Evolutionary conservation across 768 basidiomycete genomes (phyloP).

Genomic region (Udeniomyces megalosporus): DNA sequence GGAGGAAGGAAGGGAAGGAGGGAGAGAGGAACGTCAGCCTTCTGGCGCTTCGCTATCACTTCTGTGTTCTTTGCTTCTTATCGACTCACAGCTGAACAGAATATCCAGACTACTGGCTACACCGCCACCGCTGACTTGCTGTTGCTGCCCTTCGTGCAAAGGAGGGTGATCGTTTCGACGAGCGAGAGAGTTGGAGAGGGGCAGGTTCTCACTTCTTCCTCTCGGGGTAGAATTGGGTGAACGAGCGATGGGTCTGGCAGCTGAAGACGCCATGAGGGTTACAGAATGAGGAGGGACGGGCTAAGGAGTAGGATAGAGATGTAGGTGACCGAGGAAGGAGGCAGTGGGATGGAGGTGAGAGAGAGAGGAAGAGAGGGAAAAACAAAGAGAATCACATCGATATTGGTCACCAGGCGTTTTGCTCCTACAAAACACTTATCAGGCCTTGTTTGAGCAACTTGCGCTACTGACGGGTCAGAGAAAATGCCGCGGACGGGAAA

Average conservation of each 20-base stretch:
- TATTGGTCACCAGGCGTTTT: too few relatives aligned
- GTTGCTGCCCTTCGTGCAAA: not conserved
- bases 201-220: not conserved
- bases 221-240: not conserved
- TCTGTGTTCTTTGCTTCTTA: not conserved
- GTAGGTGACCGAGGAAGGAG: not conserved
- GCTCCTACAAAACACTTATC: too few relatives aligned
- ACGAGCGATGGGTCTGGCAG: not conserved
- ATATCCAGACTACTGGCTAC: not conserved
- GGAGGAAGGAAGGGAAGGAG: not conserved
- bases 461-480: too few relatives aligned
- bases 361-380: too few relatives aligned
- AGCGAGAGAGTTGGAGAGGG: not conserved
- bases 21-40: not conserved
- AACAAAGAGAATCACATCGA: too few relatives aligned
- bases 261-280: not conserved
- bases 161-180: not conserved
- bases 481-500: too few relatives aligned
- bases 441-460: too few relatives aligned
- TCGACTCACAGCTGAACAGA: conserved; percentile 1
- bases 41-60: not conserved
- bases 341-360: not conserved
- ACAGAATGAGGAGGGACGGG: not conserved
- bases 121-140: not conserved
- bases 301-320: not conserved